Evolutionary conservation across 73 alveolate genomes (phyloP).

Genomic region (Urostyla sp.): DNA sequence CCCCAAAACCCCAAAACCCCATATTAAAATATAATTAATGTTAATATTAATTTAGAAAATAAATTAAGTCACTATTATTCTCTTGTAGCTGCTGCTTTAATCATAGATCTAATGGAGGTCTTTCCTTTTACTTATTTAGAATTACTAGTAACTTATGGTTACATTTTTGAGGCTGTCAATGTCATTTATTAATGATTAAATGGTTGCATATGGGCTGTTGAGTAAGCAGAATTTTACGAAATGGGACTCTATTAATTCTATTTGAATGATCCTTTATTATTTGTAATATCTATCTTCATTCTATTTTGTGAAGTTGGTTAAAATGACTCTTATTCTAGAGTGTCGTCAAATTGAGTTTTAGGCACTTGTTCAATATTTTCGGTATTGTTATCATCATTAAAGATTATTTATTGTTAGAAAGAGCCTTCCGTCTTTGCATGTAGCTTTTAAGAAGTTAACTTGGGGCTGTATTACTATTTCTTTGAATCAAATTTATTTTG

Average conservation of each 20-base stretch:
- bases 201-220: not conserved
- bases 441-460: not conserved
- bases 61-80: conserved; percentile 11
- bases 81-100: conserved; percentile 38
- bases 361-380: not conserved
- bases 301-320: no score
- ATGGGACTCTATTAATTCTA: not conserved
- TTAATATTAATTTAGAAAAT: no score
- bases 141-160: not conserved
- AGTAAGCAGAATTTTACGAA: not conserved
- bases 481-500: not conserved
- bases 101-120: conserved; percentile 15
- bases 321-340: no score
- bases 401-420: not conserved
- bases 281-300: conserved; percentile 26
- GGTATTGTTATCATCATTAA: not conserved
- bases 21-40: no score
- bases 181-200: conserved; percentile 11
- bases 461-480: not conserved
- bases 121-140: conserved; percentile 9
- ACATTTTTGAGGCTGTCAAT: not conserved
- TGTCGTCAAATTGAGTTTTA: no score
- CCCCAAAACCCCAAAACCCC: no score
- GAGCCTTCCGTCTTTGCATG: conserved; percentile 4
- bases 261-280: not conserved